Percentiles rank a stretch among this genome's conserved stretches.
Conservation (phyloP, 257 asterid genomes). For the Paulownia fortunei region DNA sequence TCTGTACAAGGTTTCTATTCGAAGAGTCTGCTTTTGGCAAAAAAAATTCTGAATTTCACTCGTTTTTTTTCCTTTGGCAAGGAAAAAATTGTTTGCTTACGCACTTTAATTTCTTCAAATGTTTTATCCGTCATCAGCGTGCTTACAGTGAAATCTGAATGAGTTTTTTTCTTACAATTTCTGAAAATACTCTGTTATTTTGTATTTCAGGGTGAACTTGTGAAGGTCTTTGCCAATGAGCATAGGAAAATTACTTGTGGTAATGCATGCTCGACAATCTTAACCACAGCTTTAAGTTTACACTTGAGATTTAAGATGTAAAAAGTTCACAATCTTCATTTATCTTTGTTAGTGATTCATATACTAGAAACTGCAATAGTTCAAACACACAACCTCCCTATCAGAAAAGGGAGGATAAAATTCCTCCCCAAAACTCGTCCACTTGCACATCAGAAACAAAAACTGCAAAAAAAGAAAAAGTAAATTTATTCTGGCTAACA, state of each 20-base stretch:
- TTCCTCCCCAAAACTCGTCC: not conserved
- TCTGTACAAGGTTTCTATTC: not conserved
- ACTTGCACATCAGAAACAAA: not conserved
- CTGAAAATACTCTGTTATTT: constrained; percentile 33
- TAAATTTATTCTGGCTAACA: no score
- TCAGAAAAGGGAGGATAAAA: not conserved
- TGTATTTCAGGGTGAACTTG: constrained; percentile 74
- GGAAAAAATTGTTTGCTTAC: not conserved
- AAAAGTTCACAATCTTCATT: not conserved
- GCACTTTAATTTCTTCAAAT: not conserved
- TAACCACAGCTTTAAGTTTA: not conserved
- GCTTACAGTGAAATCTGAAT: not conserved
- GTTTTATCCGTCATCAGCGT: not conserved
- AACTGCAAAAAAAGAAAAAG: not conserved
- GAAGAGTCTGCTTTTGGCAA: not conserved
- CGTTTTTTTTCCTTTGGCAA: not conserved
- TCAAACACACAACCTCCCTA: not conserved
- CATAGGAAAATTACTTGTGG: constrained; percentile 73
- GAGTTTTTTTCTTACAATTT: constrained; percentile 15
- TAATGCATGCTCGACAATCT: constrained; percentile 36
- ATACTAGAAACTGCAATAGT: not conserved
- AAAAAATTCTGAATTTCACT: not conserved
- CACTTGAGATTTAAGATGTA: not conserved
- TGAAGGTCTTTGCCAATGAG: constrained; percentile 73
- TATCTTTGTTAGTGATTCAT: no score